phyloP scores from a whole-genome alignment of 2,329 filamentous ascomycete genomes.

The Cercospora zeina region DNA sequence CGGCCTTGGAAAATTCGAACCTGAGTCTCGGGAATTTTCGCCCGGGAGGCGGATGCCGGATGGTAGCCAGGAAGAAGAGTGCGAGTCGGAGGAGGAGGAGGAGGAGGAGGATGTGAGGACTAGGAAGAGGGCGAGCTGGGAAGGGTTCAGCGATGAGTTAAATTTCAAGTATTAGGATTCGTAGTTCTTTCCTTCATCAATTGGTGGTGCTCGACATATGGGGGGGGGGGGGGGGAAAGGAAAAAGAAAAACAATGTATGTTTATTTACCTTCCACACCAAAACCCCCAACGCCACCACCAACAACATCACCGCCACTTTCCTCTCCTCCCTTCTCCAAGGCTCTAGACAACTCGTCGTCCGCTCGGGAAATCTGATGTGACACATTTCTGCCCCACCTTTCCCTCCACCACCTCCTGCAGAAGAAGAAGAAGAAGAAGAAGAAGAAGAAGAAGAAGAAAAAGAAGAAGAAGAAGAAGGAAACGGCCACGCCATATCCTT shows the following conservation, averaged over 20 bases:
- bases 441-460: too few species aligned
- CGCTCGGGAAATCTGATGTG: slow-evolving; percentile 50
- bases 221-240: too few species aligned
- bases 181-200: too few species aligned
- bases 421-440: too few species aligned
- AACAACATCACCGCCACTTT: slow-evolving; percentile 58
- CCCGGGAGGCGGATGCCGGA: slow-evolving; percentile 34
- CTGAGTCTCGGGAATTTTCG: slow-evolving; percentile 18
- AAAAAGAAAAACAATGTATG: not conserved
- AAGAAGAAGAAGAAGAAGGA: slow-evolving; percentile 28
- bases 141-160: too few species aligned
- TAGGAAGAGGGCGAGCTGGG: slow-evolving; percentile 34
- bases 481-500: slow-evolving; percentile 66
- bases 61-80: slow-evolving; percentile 36
- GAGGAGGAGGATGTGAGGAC: too few species aligned
- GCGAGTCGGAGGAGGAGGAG: slow-evolving; percentile 26
- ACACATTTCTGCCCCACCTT: slow-evolving; percentile 44
- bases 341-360: slow-evolving; percentile 51
- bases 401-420: not conserved
- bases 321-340: slow-evolving; percentile 60
- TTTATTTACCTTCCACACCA: slow-evolving; percentile 62
- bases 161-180: too few species aligned
- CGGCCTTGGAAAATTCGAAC: slow-evolving; percentile 21
- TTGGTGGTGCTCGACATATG: too few species aligned
- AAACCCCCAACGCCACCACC: slow-evolving; percentile 55